These are phyloP conservation scores for Rugonectria rugulosa DNA, from an alignment of 2,329 filamentous ascomycete species.

Conservation along the genomic window DNA sequence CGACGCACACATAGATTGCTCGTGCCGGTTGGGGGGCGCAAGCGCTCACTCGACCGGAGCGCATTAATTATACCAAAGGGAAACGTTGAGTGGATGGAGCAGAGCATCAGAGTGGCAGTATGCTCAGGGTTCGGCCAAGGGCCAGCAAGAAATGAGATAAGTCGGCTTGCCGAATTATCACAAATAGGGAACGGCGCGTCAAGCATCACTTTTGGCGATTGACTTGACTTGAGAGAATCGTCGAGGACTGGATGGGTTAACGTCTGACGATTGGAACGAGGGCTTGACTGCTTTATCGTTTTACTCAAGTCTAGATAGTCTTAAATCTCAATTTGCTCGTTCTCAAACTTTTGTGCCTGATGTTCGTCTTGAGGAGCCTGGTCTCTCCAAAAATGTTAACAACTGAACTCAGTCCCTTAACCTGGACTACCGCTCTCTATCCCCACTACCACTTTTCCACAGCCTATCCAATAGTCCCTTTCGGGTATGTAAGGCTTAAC, in stretches of 20 bases:
- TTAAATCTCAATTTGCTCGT: constrained; percentile 24
- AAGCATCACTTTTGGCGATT: constrained; percentile 1
- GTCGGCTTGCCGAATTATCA: constrained; percentile 11
- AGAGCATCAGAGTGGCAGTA: constrained; percentile 21
- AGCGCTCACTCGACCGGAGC: constrained; percentile 35
- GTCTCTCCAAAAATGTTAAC: too few relatives aligned
- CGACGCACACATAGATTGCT: constrained; percentile 52
- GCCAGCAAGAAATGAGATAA: constrained; percentile 18
- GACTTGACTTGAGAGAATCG: neutral
- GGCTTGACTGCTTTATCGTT: neutral
- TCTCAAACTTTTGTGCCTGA: constrained; percentile 8
- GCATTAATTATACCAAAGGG: constrained; percentile 43
- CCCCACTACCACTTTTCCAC: neutral
- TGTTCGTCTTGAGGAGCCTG: too few relatives aligned
- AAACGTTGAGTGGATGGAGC: constrained; percentile 31
- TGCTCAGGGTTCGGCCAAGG: constrained; percentile 11
- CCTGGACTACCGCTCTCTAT: neutral
- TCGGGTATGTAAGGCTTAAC: constrained; percentile 16
- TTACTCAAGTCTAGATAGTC: constrained; percentile 20
- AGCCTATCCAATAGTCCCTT: neutral
- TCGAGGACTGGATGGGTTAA: too few relatives aligned
- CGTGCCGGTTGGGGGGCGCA: constrained; percentile 36
- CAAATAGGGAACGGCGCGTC: constrained; percentile 19
- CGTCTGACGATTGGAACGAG: too few relatives aligned
- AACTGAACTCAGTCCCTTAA: neutral